Conservation (phyloP, 768 basidiomycete genomes). For the Serpula lacrymans region DNA sequence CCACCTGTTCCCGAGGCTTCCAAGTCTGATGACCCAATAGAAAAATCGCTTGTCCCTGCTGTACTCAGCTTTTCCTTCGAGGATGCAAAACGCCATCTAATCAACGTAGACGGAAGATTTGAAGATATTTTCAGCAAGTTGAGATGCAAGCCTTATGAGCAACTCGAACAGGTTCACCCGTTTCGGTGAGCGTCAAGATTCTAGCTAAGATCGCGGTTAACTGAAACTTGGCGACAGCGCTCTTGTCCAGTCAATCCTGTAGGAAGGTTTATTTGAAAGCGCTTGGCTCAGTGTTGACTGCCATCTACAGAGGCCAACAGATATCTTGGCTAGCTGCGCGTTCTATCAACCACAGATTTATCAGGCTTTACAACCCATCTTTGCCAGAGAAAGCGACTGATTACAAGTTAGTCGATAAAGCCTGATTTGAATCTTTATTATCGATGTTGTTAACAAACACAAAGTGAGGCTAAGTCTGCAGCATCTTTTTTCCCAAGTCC, state of each 20-base stretch:
- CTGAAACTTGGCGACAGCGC: conserved; percentile 44
- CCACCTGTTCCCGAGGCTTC: conserved; percentile 6
- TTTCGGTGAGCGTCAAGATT: conserved; percentile 52
- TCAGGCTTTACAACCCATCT: conserved; percentile 68
- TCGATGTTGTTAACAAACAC: conserved; percentile 5
- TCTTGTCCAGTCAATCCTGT: conserved; percentile 71
- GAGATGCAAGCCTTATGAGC: conserved; percentile 74
- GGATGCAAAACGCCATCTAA: conserved; percentile 71
- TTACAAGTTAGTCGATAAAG: conserved; percentile 36
- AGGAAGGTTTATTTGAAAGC: conserved; percentile 23
- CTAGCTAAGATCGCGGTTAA: not conserved
- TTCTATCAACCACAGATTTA: conserved; percentile 77
- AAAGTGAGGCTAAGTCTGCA: conserved; percentile 17
- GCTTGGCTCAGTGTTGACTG: not conserved
- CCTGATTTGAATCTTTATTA: conserved; percentile 1
- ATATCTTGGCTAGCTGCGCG: conserved; percentile 87
- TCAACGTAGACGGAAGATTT: conserved; percentile 66
- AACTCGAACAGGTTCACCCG: conserved; percentile 73
- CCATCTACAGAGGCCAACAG: conserved; percentile 58
- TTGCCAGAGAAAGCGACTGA: conserved; percentile 66
- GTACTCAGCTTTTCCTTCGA: conserved; percentile 73
- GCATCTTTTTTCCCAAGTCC: conserved; percentile 70
- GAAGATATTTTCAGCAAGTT: conserved; percentile 59
- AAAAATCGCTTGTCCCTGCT: conserved; percentile 55
- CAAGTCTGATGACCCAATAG: conserved; percentile 3